A percentile compares a stretch with the other conserved stretches of the same genome.
Conservation (phyloP, 1,139 yeast species). For the Saccharomycopsis crataegensis region DNA sequence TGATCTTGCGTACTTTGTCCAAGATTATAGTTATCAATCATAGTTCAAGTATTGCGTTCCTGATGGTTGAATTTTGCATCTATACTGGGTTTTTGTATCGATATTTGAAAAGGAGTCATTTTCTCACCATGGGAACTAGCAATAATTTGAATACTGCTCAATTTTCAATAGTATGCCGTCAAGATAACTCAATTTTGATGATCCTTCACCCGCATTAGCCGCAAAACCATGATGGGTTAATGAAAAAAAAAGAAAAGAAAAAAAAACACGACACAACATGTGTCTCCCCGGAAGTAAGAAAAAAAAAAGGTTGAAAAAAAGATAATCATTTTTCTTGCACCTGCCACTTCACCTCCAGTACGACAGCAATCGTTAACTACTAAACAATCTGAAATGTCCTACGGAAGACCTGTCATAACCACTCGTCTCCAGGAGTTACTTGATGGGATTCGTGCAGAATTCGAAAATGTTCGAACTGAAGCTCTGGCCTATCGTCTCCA, state of each 20-base stretch:
- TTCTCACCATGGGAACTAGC: too few species aligned
- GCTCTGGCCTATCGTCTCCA: constrained; percentile 78
- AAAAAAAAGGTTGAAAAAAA: neutral
- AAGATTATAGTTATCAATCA: too few species aligned
- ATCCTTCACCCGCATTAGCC: neutral
- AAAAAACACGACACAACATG: neutral
- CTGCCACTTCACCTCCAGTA: neutral
- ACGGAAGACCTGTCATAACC: neutral
- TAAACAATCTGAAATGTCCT: neutral
- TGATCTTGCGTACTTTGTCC: too few species aligned
- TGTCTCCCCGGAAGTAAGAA: neutral
- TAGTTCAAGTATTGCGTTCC: too few species aligned
- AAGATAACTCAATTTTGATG: too few species aligned
- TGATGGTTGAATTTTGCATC: too few species aligned
- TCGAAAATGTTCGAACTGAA: constrained; percentile 78
- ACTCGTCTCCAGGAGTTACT: constrained; percentile 47
- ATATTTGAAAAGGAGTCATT: too few species aligned
- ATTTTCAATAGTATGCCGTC: too few species aligned
- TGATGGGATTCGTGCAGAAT: constrained; percentile 90
- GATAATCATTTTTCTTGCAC: neutral
- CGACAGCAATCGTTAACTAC: neutral
- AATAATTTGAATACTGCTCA: too few species aligned
- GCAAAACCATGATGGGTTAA: neutral
- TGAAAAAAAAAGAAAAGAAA: neutral
- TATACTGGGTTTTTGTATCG: too few species aligned